Percentiles rank a stretch among this genome's conserved stretches.
These are phyloP conservation scores for Ogataea allantospora DNA, from an alignment of 805 yeast genomes.

Conservation along the genomic window DNA sequence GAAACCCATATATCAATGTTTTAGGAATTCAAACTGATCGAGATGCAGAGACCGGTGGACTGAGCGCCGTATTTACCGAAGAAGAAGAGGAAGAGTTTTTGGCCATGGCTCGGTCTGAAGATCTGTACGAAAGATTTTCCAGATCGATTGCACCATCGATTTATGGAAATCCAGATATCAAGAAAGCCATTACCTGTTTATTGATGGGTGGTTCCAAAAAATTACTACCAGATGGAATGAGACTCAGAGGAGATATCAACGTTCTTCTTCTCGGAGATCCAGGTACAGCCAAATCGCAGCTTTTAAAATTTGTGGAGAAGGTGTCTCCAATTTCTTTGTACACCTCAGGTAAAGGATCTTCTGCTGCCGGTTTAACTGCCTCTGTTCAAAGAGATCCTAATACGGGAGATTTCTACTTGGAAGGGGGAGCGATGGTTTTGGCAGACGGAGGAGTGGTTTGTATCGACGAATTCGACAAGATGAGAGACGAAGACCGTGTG, in stretches of 20 bases:
- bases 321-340: constrained; percentile 92
- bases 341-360: constrained; percentile 98
- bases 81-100: constrained; percentile 93
- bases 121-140: constrained; percentile 82
- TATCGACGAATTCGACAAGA: constrained; percentile 98
- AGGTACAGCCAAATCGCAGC: constrained; percentile 97
- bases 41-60: constrained; percentile 48
- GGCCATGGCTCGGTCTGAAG: constrained; percentile 75
- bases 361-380: constrained; percentile 99
- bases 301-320: constrained; percentile 91
- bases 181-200: constrained; percentile 88
- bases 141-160: constrained; percentile 94
- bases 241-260: constrained; percentile 95
- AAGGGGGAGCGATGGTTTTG: constrained; percentile 99
- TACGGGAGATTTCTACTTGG: constrained; percentile 89
- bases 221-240: constrained; percentile 90
- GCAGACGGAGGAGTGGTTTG: constrained; percentile 99
- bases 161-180: constrained; percentile 90
- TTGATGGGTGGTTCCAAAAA: constrained; percentile 94
- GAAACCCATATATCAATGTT: constrained; percentile 87
- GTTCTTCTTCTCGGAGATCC: constrained; percentile 95
- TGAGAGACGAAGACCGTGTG: constrained; percentile 98
- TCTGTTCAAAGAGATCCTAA: constrained; percentile 89
- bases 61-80: constrained; percentile 65
- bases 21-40: constrained; percentile 84